Evolutionary conservation across 345 rosid species (phyloP).

Genomic region (Dipteronia sinensis): DNA sequence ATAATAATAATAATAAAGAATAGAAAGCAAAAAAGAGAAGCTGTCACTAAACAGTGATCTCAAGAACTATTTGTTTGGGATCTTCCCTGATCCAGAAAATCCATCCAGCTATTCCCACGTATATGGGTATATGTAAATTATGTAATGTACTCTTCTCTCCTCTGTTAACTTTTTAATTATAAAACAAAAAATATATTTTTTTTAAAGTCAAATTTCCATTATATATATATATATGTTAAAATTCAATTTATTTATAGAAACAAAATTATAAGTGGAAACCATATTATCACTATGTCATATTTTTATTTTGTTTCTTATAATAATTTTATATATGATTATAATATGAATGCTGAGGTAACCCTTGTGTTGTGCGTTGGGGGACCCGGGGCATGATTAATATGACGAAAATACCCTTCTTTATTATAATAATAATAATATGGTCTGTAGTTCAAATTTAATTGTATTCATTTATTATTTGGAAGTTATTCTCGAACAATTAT

Average conservation of each 20-base stretch:
- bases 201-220: too few relatives aligned
- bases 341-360: not conserved
- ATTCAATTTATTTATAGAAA: not conserved
- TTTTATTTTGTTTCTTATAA: not conserved
- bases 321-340: not conserved
- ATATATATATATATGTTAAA: not conserved
- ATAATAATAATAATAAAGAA: not conserved
- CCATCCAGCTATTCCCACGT: conserved; percentile 31
- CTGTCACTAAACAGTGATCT: conserved; percentile 3
- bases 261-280: too few relatives aligned
- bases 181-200: too few relatives aligned
- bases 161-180: too few relatives aligned
- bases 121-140: too few relatives aligned
- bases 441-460: not conserved
- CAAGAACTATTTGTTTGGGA: conserved; percentile 7
- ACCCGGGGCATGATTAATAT: not conserved
- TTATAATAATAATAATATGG: too few relatives aligned
- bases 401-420: not conserved
- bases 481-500: too few relatives aligned
- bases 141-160: too few relatives aligned
- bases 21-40: not conserved
- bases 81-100: conserved; percentile 26
- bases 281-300: too few relatives aligned
- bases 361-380: not conserved
- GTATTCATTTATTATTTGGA: not conserved